phyloP scores from a whole-genome alignment of 2,329 filamentous ascomycete genomes.

The Colletotrichum tanaceti region DNA sequence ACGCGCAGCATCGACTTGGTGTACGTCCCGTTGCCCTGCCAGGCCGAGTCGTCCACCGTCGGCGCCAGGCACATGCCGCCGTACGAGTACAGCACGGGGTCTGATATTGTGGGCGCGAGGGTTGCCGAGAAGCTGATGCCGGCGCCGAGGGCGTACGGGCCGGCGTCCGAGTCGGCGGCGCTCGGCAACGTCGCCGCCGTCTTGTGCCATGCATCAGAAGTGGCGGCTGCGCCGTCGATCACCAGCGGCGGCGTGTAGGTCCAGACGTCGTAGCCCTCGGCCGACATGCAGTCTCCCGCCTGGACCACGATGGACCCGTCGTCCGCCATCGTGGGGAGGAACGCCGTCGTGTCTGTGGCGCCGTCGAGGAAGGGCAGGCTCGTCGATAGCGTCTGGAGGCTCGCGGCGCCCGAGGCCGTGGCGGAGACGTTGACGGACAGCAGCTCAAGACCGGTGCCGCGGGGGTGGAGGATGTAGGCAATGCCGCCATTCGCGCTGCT shows the following conservation, averaged over 20 bases:
- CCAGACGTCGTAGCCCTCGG: constrained; percentile 72
- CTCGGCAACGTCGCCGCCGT: constrained; percentile 44
- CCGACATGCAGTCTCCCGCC: constrained; percentile 75
- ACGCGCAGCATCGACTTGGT: constrained; percentile 82
- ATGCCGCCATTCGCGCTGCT: constrained; percentile 60
- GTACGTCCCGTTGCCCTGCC: constrained; percentile 79
- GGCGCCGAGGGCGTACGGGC: constrained; percentile 64
- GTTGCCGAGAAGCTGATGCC: constrained; percentile 76
- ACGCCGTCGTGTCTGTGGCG: constrained; percentile 63
- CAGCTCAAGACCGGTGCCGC: constrained; percentile 61
- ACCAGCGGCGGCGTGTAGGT: constrained; percentile 67
- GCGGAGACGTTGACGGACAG: constrained; percentile 74
- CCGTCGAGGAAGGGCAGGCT: constrained; percentile 72
- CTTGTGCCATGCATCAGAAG: constrained; percentile 58
- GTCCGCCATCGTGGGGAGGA: constrained; percentile 74
- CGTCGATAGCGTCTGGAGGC: constrained; percentile 63
- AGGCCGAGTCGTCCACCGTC: constrained; percentile 58
- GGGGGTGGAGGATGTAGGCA: constrained; percentile 77
- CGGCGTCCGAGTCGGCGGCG: constrained; percentile 43
- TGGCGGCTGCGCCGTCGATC: constrained; percentile 52
- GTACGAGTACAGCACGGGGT: constrained; percentile 77
- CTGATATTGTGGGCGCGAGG: constrained; percentile 63
- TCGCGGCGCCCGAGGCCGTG: constrained; percentile 60
- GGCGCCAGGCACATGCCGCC: constrained; percentile 85
- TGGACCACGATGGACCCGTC: constrained; percentile 80